A percentile compares a stretch with the other conserved stretches of the same genome.
Conservation (phyloP, 1,284 basidiomycete species). For the Limonomyces culmigenus region DNA sequence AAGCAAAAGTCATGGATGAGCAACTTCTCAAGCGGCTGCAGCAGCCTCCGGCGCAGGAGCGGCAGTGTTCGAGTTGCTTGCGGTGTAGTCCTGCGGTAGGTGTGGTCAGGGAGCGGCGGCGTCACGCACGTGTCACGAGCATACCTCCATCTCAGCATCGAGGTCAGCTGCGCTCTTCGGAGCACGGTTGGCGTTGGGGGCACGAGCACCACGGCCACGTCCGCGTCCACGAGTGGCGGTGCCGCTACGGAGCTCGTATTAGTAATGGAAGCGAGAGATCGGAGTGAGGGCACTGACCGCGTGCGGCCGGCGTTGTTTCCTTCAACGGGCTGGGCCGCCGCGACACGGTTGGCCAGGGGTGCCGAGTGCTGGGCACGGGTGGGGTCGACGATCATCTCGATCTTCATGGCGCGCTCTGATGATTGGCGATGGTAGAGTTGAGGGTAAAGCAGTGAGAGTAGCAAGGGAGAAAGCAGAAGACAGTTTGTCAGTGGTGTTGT, state of each 20-base stretch:
- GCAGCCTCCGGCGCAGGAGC: neutral
- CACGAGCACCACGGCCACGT: slow-evolving; percentile 47
- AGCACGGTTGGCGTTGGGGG: slow-evolving; percentile 36
- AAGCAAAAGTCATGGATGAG: too few relatives aligned
- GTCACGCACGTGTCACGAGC: slow-evolving; percentile 4
- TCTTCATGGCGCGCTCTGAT: slow-evolving; percentile 93
- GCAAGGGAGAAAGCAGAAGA: neutral
- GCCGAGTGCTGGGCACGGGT: slow-evolving; percentile 42
- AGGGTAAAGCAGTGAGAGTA: slow-evolving; percentile 5
- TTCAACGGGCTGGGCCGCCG: too few relatives aligned
- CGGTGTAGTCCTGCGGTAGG: neutral
- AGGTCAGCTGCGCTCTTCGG: slow-evolving; percentile 63
- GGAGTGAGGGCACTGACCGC: too few relatives aligned
- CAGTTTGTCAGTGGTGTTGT: neutral
- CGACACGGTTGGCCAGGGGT: slow-evolving; percentile 46
- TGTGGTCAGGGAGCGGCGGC: neutral
- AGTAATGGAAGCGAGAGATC: too few relatives aligned
- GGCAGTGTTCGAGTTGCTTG: neutral
- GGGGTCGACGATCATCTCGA: slow-evolving; percentile 92
- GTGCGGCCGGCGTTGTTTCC: too few relatives aligned
- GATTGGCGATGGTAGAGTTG: slow-evolving; percentile 1
- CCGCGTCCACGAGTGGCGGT: slow-evolving; percentile 26
- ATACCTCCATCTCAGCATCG: slow-evolving; percentile 75
- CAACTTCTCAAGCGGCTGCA: neutral
- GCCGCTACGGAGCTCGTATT: too few relatives aligned